Conservation (phyloP, 1,139 yeast genomes). For the Zhuliangozyma blackwelliae region DNA sequence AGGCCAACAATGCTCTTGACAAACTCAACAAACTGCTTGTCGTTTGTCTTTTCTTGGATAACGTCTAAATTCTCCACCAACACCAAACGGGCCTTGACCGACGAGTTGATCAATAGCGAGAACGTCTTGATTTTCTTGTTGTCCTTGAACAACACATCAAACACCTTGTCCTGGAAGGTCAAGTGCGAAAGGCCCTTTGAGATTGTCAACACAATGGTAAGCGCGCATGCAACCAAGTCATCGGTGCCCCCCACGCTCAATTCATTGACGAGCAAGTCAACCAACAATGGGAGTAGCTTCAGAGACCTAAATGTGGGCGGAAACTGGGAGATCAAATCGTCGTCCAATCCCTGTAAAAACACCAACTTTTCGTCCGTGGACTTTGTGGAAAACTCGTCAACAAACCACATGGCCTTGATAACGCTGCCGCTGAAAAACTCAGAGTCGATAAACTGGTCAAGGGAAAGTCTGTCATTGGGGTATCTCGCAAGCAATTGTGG, state of each 20-base stretch:
- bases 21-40: constrained; percentile 35
- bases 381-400: constrained; percentile 83
- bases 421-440: constrained; percentile 74
- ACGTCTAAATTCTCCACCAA: constrained; percentile 54
- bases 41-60: constrained; percentile 50
- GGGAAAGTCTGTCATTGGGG: constrained; percentile 39
- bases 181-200: constrained; percentile 68
- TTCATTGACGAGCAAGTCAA: constrained; percentile 40
- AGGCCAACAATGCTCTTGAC: constrained; percentile 27
- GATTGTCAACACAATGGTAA: constrained; percentile 58
- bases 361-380: constrained; percentile 61
- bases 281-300: constrained; percentile 70
- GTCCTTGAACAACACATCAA: constrained; percentile 28
- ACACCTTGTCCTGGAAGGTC: constrained; percentile 70
- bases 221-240: constrained; percentile 48
- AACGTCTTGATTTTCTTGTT: constrained; percentile 27
- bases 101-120: constrained; percentile 36
- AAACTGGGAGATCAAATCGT: constrained; percentile 56
- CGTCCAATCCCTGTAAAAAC: constrained; percentile 63
- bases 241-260: constrained; percentile 17
- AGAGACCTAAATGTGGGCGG: constrained; percentile 67
- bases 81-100: constrained; percentile 32
- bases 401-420: constrained; percentile 73
- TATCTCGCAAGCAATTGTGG: constrained; percentile 41
- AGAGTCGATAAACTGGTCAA: constrained; percentile 51